Evolutionary conservation across 805 yeast genomes (phyloP).

Genomic region (Blastobotrys robertii): DNA sequence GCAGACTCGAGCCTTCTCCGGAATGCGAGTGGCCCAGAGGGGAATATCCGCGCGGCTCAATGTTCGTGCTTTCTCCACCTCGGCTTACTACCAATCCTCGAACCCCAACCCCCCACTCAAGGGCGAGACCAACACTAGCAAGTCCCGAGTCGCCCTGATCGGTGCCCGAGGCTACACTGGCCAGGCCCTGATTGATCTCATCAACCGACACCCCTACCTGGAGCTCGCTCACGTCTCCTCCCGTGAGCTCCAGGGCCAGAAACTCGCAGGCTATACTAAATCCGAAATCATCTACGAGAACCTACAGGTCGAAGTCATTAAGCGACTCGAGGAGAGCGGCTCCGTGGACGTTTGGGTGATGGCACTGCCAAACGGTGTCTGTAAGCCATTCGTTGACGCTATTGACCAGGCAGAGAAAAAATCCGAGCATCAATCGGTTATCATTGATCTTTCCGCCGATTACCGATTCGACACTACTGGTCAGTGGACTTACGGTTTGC

Average conservation of each 20-base stretch:
- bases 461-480: constrained; percentile 85
- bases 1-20: neutral
- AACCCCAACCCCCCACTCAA: constrained; percentile 68
- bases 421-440: constrained; percentile 62
- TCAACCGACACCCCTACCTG: constrained; percentile 77
- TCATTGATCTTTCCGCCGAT: constrained; percentile 91
- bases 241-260: constrained; percentile 84
- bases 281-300: constrained; percentile 72
- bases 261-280: constrained; percentile 80
- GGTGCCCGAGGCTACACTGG: constrained; percentile 99
- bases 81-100: constrained; percentile 14
- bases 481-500: constrained; percentile 91
- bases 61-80: constrained; percentile 20
- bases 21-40: neutral
- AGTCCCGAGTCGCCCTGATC: constrained; percentile 77
- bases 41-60: constrained; percentile 7
- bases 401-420: constrained; percentile 22
- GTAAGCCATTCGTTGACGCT: constrained; percentile 44
- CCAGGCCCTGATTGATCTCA: constrained; percentile 78
- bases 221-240: constrained; percentile 92
- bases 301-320: constrained; percentile 78
- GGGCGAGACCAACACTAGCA: constrained; percentile 49
- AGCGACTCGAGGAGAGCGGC: constrained; percentile 59
- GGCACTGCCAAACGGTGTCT: constrained; percentile 98
- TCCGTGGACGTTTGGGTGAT: constrained; percentile 96